phyloP scores from a whole-genome alignment of 164 flowering plant genomes.

The Litsea cubeba region DNA sequence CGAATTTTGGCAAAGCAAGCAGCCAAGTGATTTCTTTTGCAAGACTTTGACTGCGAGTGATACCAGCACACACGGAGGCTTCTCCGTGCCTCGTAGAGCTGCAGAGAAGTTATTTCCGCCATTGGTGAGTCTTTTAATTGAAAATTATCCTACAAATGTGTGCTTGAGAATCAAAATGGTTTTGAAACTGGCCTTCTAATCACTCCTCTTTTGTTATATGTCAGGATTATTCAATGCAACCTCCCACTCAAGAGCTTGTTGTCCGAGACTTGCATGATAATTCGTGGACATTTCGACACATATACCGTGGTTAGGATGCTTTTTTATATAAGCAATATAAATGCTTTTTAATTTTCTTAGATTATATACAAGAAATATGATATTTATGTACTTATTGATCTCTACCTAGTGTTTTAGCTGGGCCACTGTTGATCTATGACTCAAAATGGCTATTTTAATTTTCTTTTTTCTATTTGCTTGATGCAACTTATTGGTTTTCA shows the following conservation, averaged over 20 bases:
- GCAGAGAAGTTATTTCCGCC: conserved; percentile 97
- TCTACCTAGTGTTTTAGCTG: background rate
- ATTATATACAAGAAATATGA: too few relatives aligned
- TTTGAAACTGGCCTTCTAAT: background rate
- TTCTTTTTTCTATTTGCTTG: too few relatives aligned
- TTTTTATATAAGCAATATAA: background rate
- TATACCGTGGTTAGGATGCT: conserved; percentile 72
- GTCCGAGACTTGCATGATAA: conserved; percentile 91
- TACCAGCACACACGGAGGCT: conserved; percentile 99
- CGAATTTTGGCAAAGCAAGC: conserved; percentile 67
- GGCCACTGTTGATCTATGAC: too few relatives aligned
- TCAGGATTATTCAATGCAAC: conserved; percentile 91
- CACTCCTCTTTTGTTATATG: conserved; percentile 8
- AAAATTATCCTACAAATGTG: background rate
- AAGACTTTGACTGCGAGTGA: conserved; percentile 98
- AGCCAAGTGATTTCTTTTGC: conserved; percentile 96
- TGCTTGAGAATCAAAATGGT: background rate
- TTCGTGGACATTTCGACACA: conserved; percentile 95
- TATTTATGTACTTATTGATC: background rate
- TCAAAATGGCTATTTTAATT: too few relatives aligned
- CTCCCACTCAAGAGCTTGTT: conserved; percentile 94
- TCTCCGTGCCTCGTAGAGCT: conserved; percentile 98
- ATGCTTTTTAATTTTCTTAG: background rate
- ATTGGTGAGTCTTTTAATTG: conserved; percentile 41
- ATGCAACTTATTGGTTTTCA: background rate